Evolutionary conservation across 2,329 filamentous ascomycete species (phyloP).

Genomic region (Ophiostoma quercus): DNA sequence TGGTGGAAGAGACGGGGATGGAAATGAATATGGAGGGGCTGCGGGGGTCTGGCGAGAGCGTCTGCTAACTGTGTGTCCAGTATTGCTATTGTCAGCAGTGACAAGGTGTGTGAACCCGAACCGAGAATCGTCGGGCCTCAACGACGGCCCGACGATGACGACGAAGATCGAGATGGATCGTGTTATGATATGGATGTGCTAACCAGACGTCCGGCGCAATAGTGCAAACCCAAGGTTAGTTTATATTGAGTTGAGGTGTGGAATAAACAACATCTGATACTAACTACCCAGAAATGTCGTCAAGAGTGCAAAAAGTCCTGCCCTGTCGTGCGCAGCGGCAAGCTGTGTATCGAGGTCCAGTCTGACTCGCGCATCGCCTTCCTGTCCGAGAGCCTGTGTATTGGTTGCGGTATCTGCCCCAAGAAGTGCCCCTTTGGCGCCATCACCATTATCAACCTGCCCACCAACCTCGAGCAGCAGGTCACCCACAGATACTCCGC

Average conservation of each 20-base stretch:
- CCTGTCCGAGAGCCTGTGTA: slow-evolving; percentile 90
- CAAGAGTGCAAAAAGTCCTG: slow-evolving; percentile 99
- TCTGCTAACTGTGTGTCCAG: slow-evolving; percentile 46
- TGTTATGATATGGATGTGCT: slow-evolving; percentile 31
- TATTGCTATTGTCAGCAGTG: slow-evolving; percentile 97
- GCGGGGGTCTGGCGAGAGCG: not conserved
- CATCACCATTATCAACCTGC: slow-evolving; percentile 99
- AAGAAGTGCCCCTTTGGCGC: slow-evolving; percentile 99
- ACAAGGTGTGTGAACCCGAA: slow-evolving; percentile 63
- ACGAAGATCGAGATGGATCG: not conserved
- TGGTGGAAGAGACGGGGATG: not conserved
- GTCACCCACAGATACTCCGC: slow-evolving; percentile 98
- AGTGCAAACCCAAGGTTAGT: slow-evolving; percentile 82
- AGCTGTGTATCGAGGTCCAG: slow-evolving; percentile 81
- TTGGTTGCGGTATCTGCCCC: slow-evolving; percentile 98
- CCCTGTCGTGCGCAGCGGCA: slow-evolving; percentile 93
- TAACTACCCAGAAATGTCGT: slow-evolving; percentile 67
- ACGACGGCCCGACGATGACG: not conserved
- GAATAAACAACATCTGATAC: not conserved
- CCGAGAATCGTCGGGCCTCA: not conserved
- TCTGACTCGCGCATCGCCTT: slow-evolving; percentile 90
- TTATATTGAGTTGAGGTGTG: not conserved
- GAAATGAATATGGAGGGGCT: not conserved
- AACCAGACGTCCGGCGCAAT: slow-evolving; percentile 31
- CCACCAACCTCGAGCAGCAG: slow-evolving; percentile 96